These are phyloP conservation scores for Arctium lappa DNA, from an alignment of 129 eudicot genomes.

Conservation along the genomic window DNA sequence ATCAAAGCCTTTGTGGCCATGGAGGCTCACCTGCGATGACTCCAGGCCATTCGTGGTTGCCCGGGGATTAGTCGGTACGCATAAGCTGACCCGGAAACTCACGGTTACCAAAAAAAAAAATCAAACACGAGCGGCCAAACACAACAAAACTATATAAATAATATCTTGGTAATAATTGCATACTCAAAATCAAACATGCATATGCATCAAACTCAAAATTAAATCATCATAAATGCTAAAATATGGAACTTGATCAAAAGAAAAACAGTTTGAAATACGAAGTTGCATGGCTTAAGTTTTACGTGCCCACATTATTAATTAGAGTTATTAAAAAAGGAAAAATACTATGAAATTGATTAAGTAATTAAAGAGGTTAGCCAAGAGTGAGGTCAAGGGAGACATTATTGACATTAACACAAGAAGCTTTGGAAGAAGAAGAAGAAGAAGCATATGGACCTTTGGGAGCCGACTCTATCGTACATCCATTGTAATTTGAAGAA, in stretches of 20 bases:
- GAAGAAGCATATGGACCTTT: background rate
- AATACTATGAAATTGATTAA: background rate
- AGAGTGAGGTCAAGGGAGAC: slow-evolving; percentile 16
- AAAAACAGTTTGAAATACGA: background rate
- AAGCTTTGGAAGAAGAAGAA: background rate
- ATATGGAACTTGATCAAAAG: background rate
- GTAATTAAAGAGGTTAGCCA: background rate
- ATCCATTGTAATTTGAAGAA: background rate
- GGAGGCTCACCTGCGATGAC: no score
- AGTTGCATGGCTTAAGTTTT: background rate
- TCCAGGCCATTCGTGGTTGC: no score
- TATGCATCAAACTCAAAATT: background rate
- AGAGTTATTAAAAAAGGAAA: background rate
- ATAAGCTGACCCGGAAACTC: no score
- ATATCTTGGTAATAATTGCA: no score
- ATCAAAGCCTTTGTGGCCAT: no score
- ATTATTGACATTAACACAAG: background rate
- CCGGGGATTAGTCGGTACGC: no score
- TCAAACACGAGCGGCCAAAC: no score
- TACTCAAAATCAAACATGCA: background rate
- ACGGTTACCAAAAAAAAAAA: no score
- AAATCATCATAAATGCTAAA: background rate
- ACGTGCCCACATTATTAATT: background rate
- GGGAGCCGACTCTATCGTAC: background rate
- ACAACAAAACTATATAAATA: no score